Conservation (phyloP, 768 basidiomycete genomes). For the Russula ochroleuca region DNA sequence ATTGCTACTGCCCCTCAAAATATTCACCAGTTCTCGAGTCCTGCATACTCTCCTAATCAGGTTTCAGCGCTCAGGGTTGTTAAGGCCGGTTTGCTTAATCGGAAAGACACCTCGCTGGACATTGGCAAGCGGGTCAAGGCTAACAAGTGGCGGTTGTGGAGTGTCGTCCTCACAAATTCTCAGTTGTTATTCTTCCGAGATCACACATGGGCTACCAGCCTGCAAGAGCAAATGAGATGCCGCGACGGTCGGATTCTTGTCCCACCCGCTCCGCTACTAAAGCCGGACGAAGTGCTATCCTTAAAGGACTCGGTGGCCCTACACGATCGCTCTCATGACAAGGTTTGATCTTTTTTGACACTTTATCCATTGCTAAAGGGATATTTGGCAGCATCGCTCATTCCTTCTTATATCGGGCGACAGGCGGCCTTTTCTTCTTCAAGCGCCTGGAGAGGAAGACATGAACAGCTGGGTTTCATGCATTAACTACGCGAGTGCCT, state of each 20-base stretch:
- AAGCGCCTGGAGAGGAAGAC: constrained; percentile 62
- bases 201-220: constrained; percentile 46
- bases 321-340: constrained; percentile 69
- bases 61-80: constrained; percentile 59
- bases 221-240: constrained; percentile 43
- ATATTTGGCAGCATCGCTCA: constrained; percentile 41
- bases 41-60: constrained; percentile 34
- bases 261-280: constrained; percentile 46
- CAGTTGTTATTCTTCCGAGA: constrained; percentile 91
- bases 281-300: constrained; percentile 82
- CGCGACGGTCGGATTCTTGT: constrained; percentile 36
- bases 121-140: constrained; percentile 70
- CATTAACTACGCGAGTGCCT: constrained; percentile 93
- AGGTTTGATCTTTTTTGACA: constrained; percentile 46
- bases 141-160: constrained; percentile 87
- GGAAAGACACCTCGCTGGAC: constrained; percentile 76
- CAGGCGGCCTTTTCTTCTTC: constrained; percentile 79
- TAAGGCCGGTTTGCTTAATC: constrained; percentile 73
- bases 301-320: constrained; percentile 77
- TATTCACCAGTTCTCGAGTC: constrained; percentile 32
- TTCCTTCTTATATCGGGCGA: constrained; percentile 75
- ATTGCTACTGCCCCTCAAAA: constrained; percentile 29
- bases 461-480: constrained; percentile 86
- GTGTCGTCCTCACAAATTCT: constrained; percentile 81
- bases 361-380: neutral